Percentiles rank a stretch among this genome's conserved stretches.
phyloP scores from a whole-genome alignment of 768 basidiomycete species.

The Megacollybia marginata region DNA sequence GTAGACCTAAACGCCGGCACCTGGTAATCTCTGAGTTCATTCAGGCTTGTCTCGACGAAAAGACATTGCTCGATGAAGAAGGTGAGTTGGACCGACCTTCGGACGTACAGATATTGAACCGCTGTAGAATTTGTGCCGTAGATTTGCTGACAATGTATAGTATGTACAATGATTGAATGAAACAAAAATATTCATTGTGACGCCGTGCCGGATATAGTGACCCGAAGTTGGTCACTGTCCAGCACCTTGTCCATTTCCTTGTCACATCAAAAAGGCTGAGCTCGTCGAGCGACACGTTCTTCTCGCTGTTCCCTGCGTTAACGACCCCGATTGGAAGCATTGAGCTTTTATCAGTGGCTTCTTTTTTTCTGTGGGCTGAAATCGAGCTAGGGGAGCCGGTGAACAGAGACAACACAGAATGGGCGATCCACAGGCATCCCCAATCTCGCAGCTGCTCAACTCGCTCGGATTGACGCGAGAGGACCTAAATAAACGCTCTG shows the following conservation, averaged over 20 bases:
- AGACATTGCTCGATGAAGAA: conserved; percentile 78
- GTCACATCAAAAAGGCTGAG: too few species aligned
- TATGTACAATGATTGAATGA: neutral
- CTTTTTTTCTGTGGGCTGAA: too few species aligned
- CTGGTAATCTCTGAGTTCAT: conserved; percentile 76
- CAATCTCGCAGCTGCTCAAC: conserved; percentile 65
- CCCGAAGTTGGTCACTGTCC: too few species aligned
- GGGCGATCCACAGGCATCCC: conserved; percentile 40
- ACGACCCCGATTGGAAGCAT: too few species aligned
- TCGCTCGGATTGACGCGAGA: conserved; percentile 73
- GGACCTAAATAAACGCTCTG: conserved; percentile 62
- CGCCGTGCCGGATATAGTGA: too few species aligned
- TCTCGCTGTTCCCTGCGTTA: too few species aligned
- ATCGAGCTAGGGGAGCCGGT: too few species aligned
- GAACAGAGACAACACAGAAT: neutral
- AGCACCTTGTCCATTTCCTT: too few species aligned
- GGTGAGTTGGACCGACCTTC: conserved; percentile 35
- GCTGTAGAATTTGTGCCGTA: neutral
- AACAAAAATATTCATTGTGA: neutral
- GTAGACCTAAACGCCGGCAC: conserved; percentile 74
- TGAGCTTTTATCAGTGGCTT: too few species aligned
- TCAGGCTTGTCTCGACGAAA: conserved; percentile 73
- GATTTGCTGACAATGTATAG: neutral
- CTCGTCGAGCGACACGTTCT: too few species aligned
- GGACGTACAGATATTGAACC: neutral